phyloP scores from a whole-genome alignment of 176 grass and related monocot species.

The Secale cereale region DNA sequence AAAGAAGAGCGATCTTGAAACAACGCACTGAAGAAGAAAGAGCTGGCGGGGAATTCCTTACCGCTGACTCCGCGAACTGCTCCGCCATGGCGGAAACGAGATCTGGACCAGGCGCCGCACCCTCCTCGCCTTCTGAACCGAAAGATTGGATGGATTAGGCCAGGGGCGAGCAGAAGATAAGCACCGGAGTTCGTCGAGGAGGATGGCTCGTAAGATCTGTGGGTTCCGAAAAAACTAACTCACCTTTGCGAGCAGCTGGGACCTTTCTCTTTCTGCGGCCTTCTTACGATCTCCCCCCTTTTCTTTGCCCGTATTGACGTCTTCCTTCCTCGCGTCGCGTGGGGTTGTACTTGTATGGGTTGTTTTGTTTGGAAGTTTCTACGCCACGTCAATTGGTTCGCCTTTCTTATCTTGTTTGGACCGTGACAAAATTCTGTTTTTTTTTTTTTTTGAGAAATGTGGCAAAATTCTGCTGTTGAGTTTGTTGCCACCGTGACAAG shows the following conservation, averaged over 20 bases:
- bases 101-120: neutral
- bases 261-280: neutral
- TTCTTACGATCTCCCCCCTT: neutral
- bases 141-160: constrained; percentile 6
- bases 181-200: neutral
- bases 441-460: no score
- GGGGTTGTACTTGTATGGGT: neutral
- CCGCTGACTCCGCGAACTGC: constrained; percentile 43
- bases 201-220: neutral
- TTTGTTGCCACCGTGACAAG: no score
- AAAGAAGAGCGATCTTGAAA: neutral
- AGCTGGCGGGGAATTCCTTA: constrained; percentile 4
- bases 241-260: constrained; percentile 22
- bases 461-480: no score
- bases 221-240: neutral
- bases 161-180: neutral
- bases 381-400: no score
- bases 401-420: no score
- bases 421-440: no score
- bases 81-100: constrained; percentile 34
- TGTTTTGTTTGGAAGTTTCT: no score
- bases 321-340: neutral
- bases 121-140: neutral
- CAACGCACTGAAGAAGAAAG: neutral
- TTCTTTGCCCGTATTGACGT: neutral